These are phyloP conservation scores for Symbiotaphrina buchneri DNA, from an alignment of 495 filamentous ascomycete genomes.

Conservation along the genomic window DNA sequence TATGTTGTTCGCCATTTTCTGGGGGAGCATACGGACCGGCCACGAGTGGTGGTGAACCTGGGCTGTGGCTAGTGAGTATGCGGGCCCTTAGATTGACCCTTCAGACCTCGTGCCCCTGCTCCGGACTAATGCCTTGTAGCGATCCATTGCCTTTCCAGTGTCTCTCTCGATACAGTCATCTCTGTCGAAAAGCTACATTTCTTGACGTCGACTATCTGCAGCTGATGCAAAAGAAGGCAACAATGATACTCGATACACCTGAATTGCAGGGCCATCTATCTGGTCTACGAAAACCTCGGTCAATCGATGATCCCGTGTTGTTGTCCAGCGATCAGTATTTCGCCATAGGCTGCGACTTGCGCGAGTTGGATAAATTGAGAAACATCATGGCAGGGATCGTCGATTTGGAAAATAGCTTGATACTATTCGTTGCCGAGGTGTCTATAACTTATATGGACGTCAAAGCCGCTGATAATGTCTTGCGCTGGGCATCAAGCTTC, in stretches of 20 bases:
- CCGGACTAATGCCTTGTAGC: constrained; percentile 19
- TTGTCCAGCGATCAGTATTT: constrained; percentile 49
- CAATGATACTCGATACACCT: constrained; percentile 33
- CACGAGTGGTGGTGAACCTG: constrained; percentile 62
- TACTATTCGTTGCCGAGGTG: constrained; percentile 74
- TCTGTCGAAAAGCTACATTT: constrained; percentile 36
- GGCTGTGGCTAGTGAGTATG: constrained; percentile 78
- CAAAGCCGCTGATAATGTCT: constrained; percentile 45
- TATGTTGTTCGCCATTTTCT: constrained; percentile 50
- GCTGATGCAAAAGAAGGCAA: constrained; percentile 52
- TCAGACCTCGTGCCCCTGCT: constrained; percentile 1
- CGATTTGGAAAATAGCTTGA: constrained; percentile 26
- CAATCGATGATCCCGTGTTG: constrained; percentile 25
- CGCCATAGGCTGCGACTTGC: constrained; percentile 65
- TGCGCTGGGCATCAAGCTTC: constrained; percentile 43
- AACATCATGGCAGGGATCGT: constrained; percentile 28
- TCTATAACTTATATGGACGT: constrained; percentile 81
- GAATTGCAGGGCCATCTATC: constrained; percentile 28
- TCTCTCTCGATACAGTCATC: constrained; percentile 32
- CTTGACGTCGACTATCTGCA: constrained; percentile 77
- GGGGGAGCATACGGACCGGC: constrained; percentile 27
- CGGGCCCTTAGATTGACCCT: constrained; percentile 1
- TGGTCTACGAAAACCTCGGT: constrained; percentile 21
- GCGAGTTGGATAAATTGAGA: constrained; percentile 34
- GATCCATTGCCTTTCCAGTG: constrained; percentile 83